Evolutionary conservation across 2,329 filamentous ascomycete genomes (phyloP).

Genomic region (Tolypocladium pustulatum): DNA sequence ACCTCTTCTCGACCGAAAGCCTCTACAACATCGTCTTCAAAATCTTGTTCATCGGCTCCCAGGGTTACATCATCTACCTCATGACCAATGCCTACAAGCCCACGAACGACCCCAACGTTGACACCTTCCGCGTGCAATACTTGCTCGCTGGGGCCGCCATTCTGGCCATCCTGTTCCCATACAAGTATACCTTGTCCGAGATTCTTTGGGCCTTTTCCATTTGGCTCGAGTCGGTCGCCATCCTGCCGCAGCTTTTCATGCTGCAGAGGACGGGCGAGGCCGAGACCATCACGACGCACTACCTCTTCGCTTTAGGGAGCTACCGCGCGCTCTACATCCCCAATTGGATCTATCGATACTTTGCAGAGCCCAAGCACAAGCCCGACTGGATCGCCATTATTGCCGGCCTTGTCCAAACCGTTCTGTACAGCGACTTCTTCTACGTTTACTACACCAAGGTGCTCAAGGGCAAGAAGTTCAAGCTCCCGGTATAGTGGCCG

Average conservation of each 20-base stretch:
- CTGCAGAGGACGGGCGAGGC: conserved; percentile 94
- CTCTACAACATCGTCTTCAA: conserved; percentile 95
- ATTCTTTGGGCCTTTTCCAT: conserved; percentile 97
- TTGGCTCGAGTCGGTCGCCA: conserved; percentile 95
- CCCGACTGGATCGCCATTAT: conserved; percentile 78
- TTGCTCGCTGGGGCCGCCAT: conserved; percentile 71
- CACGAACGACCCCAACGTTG: conserved; percentile 91
- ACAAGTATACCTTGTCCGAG: conserved; percentile 72
- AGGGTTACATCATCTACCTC: conserved; percentile 91
- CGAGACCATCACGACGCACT: conserved; percentile 98
- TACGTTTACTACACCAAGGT: conserved; percentile 99
- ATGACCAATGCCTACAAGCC: conserved; percentile 98
- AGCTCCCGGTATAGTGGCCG: conserved; percentile 60
- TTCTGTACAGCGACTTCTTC: conserved; percentile 98
- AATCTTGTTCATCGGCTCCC: conserved; percentile 82
- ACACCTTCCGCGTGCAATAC: conserved; percentile 96
- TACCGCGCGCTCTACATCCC: conserved; percentile 96
- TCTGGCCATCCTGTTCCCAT: conserved; percentile 73
- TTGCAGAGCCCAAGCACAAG: conserved; percentile 60
- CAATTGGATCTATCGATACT: conserved; percentile 94
- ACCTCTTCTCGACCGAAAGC: conserved; percentile 76
- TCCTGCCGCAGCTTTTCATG: conserved; percentile 96
- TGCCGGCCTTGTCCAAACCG: conserved; percentile 84
- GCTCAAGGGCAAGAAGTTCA: conserved; percentile 80
- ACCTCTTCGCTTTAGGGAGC: conserved; percentile 82